Evolutionary conservation across 1,284 basidiomycete genomes (phyloP).

Genomic region (Megacollybia platyphylla): DNA sequence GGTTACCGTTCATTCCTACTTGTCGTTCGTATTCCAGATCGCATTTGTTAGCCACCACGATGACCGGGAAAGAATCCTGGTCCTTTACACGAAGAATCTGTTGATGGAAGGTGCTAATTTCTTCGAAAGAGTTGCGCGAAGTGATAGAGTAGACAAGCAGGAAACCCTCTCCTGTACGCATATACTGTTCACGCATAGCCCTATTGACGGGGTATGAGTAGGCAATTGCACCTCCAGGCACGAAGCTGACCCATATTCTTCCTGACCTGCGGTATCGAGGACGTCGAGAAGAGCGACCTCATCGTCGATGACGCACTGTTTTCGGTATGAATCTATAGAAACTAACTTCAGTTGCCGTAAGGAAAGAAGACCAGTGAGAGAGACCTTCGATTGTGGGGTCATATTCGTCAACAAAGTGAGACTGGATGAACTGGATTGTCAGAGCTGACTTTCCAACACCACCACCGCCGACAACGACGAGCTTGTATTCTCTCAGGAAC

Average conservation of each 20-base stretch:
- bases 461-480: conserved; percentile 96
- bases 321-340: conserved; percentile 80
- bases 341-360: not conserved
- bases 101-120: conserved; percentile 96
- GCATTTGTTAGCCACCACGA: conserved; percentile 98
- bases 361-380: not conserved
- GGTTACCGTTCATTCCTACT: conserved; percentile 84
- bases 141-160: conserved; percentile 98
- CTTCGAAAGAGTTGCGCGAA: conserved; percentile 94
- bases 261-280: conserved; percentile 96
- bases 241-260: conserved; percentile 84
- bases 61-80: conserved; percentile 94
- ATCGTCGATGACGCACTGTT: conserved; percentile 95
- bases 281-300: conserved; percentile 97
- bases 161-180: conserved; percentile 97
- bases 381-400: conserved; percentile 94
- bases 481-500: conserved; percentile 91
- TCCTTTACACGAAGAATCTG: conserved; percentile 97
- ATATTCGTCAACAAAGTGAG: conserved; percentile 97
- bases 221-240: not conserved
- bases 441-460: conserved; percentile 95
- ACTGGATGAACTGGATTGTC: conserved; percentile 97
- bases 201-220: conserved; percentile 23
- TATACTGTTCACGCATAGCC: conserved; percentile 97
- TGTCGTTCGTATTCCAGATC: conserved; percentile 97